phyloP scores from a whole-genome alignment of 75 land plant genomes.

The Pinus tabuliformis region DNA sequence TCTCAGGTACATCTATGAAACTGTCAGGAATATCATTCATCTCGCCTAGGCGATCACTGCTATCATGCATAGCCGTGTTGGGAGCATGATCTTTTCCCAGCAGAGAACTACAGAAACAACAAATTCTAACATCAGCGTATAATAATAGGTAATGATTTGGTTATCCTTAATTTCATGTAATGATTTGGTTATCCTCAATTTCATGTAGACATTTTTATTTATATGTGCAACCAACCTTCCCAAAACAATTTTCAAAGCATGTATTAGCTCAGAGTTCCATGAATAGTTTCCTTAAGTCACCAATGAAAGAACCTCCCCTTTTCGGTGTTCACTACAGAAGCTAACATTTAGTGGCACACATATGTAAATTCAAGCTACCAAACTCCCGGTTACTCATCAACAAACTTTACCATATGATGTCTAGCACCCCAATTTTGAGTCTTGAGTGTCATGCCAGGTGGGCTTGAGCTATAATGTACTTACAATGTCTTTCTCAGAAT shows the following conservation, averaged over 20 bases:
- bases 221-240: neutral
- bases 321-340: neutral
- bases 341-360: neutral
- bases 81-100: neutral
- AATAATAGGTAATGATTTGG: neutral
- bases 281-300: neutral
- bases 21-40: constrained; percentile 46
- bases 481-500: no score
- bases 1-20: constrained; percentile 19
- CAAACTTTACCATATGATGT: no score
- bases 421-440: no score
- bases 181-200: no score
- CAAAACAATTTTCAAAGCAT: neutral
- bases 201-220: no score
- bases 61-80: constrained; percentile 23
- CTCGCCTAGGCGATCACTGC: constrained; percentile 11
- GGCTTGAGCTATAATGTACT: no score
- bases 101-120: neutral
- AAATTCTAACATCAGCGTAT: neutral
- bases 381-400: neutral
- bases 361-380: neutral
- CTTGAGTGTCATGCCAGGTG: no score
- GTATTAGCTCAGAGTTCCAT: neutral
- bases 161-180: neutral
- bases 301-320: neutral